These are phyloP conservation scores for Pichia sp. DNA, from an alignment of 1,139 yeast species.

Conservation along the genomic window DNA sequence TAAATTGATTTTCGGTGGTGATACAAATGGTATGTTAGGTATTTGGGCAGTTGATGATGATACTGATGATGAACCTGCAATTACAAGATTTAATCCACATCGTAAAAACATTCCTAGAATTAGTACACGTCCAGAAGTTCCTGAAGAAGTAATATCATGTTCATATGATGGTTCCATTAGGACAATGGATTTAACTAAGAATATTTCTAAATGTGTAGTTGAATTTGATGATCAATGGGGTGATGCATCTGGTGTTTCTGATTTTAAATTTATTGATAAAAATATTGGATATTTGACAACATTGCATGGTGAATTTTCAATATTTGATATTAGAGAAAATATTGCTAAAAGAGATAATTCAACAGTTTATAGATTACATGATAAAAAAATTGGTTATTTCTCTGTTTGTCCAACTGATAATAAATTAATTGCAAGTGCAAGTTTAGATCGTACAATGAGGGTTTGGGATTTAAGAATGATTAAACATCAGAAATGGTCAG, in stretches of 20 bases:
- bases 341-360: conserved; percentile 25
- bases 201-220: conserved; percentile 52
- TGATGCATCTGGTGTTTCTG: conserved; percentile 52
- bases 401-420: conserved; percentile 61
- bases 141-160: conserved; percentile 52
- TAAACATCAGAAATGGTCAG: conserved; percentile 39
- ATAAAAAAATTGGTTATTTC: conserved; percentile 88
- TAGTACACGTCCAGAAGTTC: conserved; percentile 39
- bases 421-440: conserved; percentile 74
- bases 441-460: conserved; percentile 75
- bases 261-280: conserved; percentile 49
- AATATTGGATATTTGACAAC: conserved; percentile 68
- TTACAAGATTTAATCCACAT: conserved; percentile 65
- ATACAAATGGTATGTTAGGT: conserved; percentile 76
- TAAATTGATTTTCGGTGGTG: conserved; percentile 75
- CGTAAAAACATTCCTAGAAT: conserved; percentile 67
- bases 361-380: conserved; percentile 57
- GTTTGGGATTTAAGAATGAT: conserved; percentile 76
- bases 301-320: conserved; percentile 67
- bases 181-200: conserved; percentile 55
- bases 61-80: conserved; percentile 41
- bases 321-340: conserved; percentile 56
- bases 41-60: conserved; percentile 72
- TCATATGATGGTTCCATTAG: conserved; percentile 88
- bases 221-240: conserved; percentile 48